Evolutionary conservation across 2,329 filamentous ascomycete species (phyloP), one percentile per base, ranked within the genome.

Genomic region (Sporothrix pallida): DNA sequence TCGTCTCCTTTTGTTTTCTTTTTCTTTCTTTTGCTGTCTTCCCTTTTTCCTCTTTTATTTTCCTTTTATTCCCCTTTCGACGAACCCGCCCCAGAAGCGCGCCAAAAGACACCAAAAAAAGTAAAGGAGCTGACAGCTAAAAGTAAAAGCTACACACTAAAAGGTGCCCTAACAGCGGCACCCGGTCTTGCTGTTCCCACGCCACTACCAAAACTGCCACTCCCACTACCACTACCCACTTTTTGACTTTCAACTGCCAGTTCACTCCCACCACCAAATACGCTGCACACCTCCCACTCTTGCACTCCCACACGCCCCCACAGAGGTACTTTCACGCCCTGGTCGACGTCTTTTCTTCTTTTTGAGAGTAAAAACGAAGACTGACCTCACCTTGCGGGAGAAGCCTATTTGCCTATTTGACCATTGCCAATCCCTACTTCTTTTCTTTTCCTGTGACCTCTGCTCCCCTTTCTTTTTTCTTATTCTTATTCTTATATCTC

Each of bases 381-480:
- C 54, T 58, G 54, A 58, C 54, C 23, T 46, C 60, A 48, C 62
- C 46, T 37, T 26, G 46, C 46, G n/a, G 70, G 46, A 60, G 23
- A 67, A 67, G 62, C 46, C 71, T 72, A 72, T 72, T 68, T 68
- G 76, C 46, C 71, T 72, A 72, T 72, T 68, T 68, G 76, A 77
- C 83, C 80, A 81, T 79, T 81, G 78, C 81, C 76, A 82, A 72
- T 74, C 75, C 72, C 75, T 15, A 31, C 31, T 50, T 50, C 50
- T n/a, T 68, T 65, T 44, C n/a, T 65, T 42, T 37, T 26, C 46
- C 52, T 65, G 8, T 7, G 31, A 31, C 6, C 31, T 54, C 17
- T 46, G 46, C 26, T 52, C 46, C 52, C 65, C 63, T 50, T 23
- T 12, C 9, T 23, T 50, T 50, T 46, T 31, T 50, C 10, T 26